Conservation (phyloP, 1,284 basidiomycete species). For the Microbotryomycetes sp. region DNA sequence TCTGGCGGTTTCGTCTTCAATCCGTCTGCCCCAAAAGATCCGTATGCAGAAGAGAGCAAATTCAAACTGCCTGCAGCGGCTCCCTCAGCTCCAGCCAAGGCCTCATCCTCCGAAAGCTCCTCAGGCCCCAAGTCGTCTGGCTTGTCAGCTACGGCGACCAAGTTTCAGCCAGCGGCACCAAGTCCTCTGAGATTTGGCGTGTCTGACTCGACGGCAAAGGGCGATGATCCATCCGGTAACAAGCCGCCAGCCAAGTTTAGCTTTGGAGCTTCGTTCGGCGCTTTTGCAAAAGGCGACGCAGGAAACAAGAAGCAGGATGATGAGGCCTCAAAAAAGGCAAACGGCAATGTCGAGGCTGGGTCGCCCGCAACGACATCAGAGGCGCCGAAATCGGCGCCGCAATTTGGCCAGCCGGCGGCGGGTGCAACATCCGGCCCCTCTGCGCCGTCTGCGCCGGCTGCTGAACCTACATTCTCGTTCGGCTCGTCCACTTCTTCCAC, state of each 20-base stretch:
- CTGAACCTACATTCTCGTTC: constrained; percentile 7
- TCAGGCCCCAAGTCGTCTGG: neutral
- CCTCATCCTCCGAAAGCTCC: neutral
- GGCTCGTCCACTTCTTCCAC: constrained; percentile 1
- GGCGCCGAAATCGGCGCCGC: neutral
- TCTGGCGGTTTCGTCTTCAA: constrained; percentile 34
- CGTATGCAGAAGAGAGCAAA: constrained; percentile 28
- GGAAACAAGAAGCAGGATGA: neutral
- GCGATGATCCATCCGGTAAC: neutral
- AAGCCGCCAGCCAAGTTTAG: constrained; percentile 15
- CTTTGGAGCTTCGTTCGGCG: constrained; percentile 26
- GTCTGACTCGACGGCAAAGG: constrained; percentile 17
- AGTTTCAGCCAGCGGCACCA: constrained; percentile 22
- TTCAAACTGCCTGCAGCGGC: constrained; percentile 29
- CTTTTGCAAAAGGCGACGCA: constrained; percentile 22
- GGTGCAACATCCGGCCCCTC: too few species aligned
- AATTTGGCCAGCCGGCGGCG: too few species aligned
- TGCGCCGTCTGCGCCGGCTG: neutral
- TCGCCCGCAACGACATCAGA: neutral
- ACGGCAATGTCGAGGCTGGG: neutral
- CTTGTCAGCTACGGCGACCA: constrained; percentile 15
- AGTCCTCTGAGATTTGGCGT: constrained; percentile 23
- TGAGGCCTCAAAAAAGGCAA: neutral
- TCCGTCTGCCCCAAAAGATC: constrained; percentile 10
- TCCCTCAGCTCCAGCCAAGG: neutral